These are phyloP conservation scores for Achaetomium macrosporum DNA, from an alignment of 2,329 filamentous ascomycete species.

Conservation along the genomic window DNA sequence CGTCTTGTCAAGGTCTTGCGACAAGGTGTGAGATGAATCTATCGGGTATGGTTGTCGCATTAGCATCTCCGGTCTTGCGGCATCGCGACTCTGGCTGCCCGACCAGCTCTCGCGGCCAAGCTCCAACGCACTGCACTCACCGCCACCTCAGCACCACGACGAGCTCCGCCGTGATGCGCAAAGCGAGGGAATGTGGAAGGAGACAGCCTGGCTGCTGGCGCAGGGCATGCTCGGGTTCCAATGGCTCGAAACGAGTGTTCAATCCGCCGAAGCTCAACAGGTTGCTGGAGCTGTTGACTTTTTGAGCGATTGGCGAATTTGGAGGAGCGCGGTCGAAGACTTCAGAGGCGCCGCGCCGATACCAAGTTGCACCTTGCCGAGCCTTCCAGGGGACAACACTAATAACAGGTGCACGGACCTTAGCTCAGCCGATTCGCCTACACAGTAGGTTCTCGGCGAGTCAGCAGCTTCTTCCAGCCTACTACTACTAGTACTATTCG, in stretches of 20 bases:
- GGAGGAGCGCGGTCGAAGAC: slow-evolving; percentile 5
- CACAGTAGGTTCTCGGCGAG: no score
- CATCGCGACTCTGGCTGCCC: slow-evolving; percentile 19
- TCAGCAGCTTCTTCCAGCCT: no score
- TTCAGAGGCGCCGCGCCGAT: background rate
- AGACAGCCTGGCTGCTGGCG: slow-evolving; percentile 11
- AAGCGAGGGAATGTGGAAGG: slow-evolving; percentile 17
- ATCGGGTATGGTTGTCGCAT: slow-evolving; percentile 5
- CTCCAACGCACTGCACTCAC: slow-evolving; percentile 14
- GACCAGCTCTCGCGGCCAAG: slow-evolving; percentile 16
- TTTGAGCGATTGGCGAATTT: slow-evolving; percentile 10
- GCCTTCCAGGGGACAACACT: slow-evolving; percentile 3
- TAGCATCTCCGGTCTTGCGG: slow-evolving; percentile 5
- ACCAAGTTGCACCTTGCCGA: slow-evolving; percentile 9
- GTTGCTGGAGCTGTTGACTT: slow-evolving; percentile 14
- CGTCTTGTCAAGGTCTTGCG: slow-evolving; percentile 18
- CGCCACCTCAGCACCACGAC: slow-evolving; percentile 19
- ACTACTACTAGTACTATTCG: no score
- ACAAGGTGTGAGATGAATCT: slow-evolving; percentile 18
- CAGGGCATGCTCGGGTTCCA: slow-evolving; percentile 21
- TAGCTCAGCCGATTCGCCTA: background rate
- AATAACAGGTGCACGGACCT: slow-evolving; percentile 16
- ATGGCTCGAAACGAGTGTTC: slow-evolving; percentile 23
- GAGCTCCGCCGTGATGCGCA: slow-evolving; percentile 11
- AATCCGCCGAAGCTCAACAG: slow-evolving; percentile 16